phyloP scores from a whole-genome alignment of 257 asterid species.

The Scutellaria minor region DNA sequence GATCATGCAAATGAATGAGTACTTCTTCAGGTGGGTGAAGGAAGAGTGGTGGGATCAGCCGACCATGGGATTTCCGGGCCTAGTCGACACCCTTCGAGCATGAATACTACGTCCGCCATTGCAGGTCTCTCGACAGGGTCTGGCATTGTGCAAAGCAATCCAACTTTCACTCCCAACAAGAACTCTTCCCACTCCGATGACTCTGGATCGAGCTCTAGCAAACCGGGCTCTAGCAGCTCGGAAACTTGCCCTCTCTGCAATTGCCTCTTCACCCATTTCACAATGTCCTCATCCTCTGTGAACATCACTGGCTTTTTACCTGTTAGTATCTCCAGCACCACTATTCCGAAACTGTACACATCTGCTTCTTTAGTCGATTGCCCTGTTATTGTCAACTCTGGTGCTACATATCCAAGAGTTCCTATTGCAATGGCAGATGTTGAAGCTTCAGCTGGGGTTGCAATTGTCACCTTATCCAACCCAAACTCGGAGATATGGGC shows the following conservation, averaged over 20 bases:
- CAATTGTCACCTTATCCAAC: slow-evolving; percentile 58
- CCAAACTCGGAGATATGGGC: slow-evolving; percentile 86
- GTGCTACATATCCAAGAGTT: slow-evolving; percentile 72
- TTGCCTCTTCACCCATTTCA: slow-evolving; percentile 86
- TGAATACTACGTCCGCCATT: slow-evolving; percentile 74
- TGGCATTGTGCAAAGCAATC: slow-evolving; percentile 75
- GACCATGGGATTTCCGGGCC: slow-evolving; percentile 75
- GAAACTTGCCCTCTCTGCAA: slow-evolving; percentile 71
- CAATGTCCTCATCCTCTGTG: slow-evolving; percentile 83
- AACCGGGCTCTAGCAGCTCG: slow-evolving; percentile 74
- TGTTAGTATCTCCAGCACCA: slow-evolving; percentile 71
- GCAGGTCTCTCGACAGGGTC: slow-evolving; percentile 74
- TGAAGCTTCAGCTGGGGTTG: slow-evolving; percentile 61
- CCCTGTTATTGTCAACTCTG: slow-evolving; percentile 67
- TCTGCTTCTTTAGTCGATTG: slow-evolving; percentile 58
- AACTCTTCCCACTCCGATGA: slow-evolving; percentile 89
- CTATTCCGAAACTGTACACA: slow-evolving; percentile 78
- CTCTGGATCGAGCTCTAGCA: slow-evolving; percentile 80
- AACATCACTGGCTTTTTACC: slow-evolving; percentile 81
- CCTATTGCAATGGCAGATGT: slow-evolving; percentile 62
- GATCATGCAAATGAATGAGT: slow-evolving; percentile 23
- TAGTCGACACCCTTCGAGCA: slow-evolving; percentile 79
- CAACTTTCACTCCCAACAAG: slow-evolving; percentile 75
- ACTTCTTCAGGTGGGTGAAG: slow-evolving; percentile 50
- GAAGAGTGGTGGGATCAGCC: slow-evolving; percentile 70